Evolutionary conservation across 352 stramenopile genomes (phyloP).

Genomic region (Thalassiosira hispida): DNA sequence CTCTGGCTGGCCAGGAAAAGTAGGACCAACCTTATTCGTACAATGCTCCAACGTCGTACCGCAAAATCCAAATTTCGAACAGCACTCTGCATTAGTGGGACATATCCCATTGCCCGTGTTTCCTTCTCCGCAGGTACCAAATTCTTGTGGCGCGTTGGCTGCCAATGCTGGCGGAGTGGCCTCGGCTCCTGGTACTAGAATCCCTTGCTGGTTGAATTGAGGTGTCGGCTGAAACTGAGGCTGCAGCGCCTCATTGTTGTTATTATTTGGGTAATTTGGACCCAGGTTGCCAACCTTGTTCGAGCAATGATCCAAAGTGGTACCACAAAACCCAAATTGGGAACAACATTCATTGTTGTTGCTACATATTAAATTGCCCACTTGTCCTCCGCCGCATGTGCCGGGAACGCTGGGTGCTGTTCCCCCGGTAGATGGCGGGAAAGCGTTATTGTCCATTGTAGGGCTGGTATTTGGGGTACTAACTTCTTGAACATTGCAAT

Average conservation of each 20-base stretch:
- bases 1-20: neutral
- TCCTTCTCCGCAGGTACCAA: slow-evolving; percentile 16
- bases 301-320: slow-evolving; percentile 1
- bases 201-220: neutral
- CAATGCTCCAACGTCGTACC: slow-evolving; percentile 16
- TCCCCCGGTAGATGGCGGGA: neutral
- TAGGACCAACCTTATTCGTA: neutral
- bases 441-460: neutral
- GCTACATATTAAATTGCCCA: slow-evolving; percentile 32
- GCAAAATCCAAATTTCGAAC: slow-evolving; percentile 9
- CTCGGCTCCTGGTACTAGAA: neutral
- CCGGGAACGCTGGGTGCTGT: neutral
- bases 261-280: slow-evolving; percentile 2
- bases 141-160: neutral
- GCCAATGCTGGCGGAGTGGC: neutral
- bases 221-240: neutral
- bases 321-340: slow-evolving; percentile 16
- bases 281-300: slow-evolving; percentile 1
- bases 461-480: neutral
- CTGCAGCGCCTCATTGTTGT: neutral
- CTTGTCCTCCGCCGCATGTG: slow-evolving; percentile 14
- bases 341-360: slow-evolving; percentile 33
- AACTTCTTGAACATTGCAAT: too few relatives aligned
- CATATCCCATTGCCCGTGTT: slow-evolving; percentile 17
- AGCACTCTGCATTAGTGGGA: neutral